Conservation (phyloP, 441 rosid species). For the Bruguiera hainesii region DNA sequence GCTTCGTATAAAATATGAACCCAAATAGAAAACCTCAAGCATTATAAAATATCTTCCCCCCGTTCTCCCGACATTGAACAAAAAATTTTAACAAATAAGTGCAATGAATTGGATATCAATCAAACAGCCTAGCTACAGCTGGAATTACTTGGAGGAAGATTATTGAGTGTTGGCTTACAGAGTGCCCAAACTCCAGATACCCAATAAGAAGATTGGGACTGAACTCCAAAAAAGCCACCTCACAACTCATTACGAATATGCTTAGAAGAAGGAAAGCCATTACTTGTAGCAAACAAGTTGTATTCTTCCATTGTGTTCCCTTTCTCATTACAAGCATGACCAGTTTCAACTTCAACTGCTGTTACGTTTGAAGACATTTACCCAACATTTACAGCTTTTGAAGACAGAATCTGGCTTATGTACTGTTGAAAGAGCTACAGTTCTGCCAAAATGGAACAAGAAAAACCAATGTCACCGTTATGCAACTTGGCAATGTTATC, state of each 20-base stretch:
- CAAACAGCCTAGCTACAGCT: slow-evolving; percentile 29
- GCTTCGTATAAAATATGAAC: slow-evolving; percentile 22
- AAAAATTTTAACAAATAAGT: slow-evolving; percentile 27
- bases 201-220: slow-evolving; percentile 36
- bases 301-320: slow-evolving; percentile 63
- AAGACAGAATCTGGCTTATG: slow-evolving; percentile 36
- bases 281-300: slow-evolving; percentile 84
- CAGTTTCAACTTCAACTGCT: slow-evolving; percentile 42
- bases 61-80: slow-evolving; percentile 20
- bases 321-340: slow-evolving; percentile 44
- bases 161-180: slow-evolving; percentile 47
- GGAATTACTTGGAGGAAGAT: slow-evolving; percentile 38
- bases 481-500: slow-evolving; percentile 29
- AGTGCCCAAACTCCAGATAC: slow-evolving; percentile 42
- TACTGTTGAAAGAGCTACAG: slow-evolving; percentile 61
- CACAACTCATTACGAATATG: slow-evolving; percentile 23
- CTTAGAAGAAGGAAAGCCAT: slow-evolving; percentile 60
- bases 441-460: slow-evolving; percentile 84
- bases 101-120: slow-evolving; percentile 35
- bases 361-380: slow-evolving; percentile 50
- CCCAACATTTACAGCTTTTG: slow-evolving; percentile 41
- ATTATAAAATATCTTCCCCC: slow-evolving; percentile 26
- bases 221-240: slow-evolving; percentile 34
- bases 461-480: slow-evolving; percentile 51
- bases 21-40: slow-evolving; percentile 31